A percentile compares a stretch with the other conserved stretches of the same genome.
Evolutionary conservation across 202 grass and related monocot genomes (phyloP).

Genomic region (Zizania palustris): DNA sequence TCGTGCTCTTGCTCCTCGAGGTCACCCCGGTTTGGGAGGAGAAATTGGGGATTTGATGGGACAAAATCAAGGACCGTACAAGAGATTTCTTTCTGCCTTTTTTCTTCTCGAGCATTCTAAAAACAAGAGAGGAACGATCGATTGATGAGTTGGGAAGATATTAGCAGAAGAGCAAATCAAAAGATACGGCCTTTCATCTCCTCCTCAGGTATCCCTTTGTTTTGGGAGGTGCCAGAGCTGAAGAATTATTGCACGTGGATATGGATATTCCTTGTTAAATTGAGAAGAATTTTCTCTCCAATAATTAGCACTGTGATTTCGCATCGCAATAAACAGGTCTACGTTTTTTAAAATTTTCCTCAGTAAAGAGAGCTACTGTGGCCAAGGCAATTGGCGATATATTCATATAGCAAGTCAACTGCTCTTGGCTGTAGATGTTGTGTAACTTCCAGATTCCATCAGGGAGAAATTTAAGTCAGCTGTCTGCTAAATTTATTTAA

Average conservation of each 20-base stretch:
- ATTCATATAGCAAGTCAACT: no score
- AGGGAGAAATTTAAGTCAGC: no score
- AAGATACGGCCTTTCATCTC: background rate
- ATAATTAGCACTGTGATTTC: background rate
- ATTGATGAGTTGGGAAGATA: slow-evolving; percentile 7
- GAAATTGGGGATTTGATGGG: slow-evolving; percentile 25
- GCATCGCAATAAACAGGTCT: no score
- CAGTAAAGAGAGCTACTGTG: no score
- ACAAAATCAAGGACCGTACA: background rate
- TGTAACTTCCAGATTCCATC: background rate
- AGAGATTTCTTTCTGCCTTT: background rate
- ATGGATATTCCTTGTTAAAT: slow-evolving; percentile 9
- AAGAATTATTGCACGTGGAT: slow-evolving; percentile 34
- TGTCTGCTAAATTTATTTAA: no score
- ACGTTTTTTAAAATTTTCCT: no score
- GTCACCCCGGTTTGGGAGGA: background rate
- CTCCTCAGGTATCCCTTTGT: background rate
- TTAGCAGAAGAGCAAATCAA: slow-evolving; percentile 2
- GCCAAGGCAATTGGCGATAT: no score
- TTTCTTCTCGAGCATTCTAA: background rate
- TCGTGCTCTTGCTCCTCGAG: slow-evolving; percentile 23
- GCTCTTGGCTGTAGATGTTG: background rate
- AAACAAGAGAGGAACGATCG: background rate
- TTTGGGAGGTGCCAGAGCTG: slow-evolving; percentile 6
- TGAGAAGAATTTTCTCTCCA: background rate